Percentiles rank a stretch among this genome's conserved stretches.
Conservation (phyloP, 2,329 filamentous ascomycete genomes). For the Pestalotiopsis sp. region DNA sequence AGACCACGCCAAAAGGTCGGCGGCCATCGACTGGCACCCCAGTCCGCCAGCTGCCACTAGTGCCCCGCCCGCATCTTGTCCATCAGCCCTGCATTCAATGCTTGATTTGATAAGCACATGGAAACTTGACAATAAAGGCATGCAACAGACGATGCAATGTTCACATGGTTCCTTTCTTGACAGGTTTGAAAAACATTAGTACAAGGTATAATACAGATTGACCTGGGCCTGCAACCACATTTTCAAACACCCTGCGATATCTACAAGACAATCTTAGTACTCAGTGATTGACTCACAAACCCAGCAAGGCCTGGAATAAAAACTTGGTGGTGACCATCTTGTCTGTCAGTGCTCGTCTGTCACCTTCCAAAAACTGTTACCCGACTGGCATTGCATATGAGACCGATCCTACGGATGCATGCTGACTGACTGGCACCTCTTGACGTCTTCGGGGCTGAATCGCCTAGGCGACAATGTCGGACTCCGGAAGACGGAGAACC, state of each 20-base stretch:
- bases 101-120: too few relatives aligned
- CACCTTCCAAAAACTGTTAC: not conserved
- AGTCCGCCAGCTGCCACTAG: not conserved
- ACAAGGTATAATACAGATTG: too few relatives aligned
- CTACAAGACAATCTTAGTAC: not conserved
- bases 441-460: not conserved
- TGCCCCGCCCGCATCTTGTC: too few relatives aligned
- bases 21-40: not conserved
- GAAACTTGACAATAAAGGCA: too few relatives aligned
- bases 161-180: too few relatives aligned
- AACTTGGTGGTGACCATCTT: not conserved
- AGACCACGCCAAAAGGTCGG: not conserved
- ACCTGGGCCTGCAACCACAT: too few relatives aligned
- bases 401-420: not conserved
- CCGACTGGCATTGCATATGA: not conserved
- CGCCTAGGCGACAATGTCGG: not conserved
- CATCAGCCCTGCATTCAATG: too few relatives aligned
- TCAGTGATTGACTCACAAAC: not conserved
- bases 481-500: constrained; percentile 8
- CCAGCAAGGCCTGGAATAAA: not conserved
- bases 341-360: not conserved
- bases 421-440: not conserved
- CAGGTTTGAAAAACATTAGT: too few relatives aligned
- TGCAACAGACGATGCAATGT: too few relatives aligned
- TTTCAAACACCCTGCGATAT: too few relatives aligned